Evolutionary conservation across 2,329 filamentous ascomycete species (phyloP).

Genomic region (Aureobasidium leucospermi): DNA sequence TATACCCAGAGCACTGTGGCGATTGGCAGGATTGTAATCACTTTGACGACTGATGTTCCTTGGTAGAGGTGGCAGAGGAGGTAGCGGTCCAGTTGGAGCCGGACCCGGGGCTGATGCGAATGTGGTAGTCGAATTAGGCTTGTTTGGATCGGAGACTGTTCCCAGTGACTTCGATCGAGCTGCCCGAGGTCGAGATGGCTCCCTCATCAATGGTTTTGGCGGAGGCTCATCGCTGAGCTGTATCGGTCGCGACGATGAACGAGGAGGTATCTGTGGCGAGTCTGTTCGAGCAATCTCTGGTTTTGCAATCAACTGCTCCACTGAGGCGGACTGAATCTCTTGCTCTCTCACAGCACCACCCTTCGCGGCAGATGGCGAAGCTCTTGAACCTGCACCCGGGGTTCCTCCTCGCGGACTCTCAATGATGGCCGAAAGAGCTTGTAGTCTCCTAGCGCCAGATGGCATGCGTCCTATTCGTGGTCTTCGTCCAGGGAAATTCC

Average conservation of each 20-base stretch:
- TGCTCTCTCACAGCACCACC: neutral
- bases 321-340: slow-evolving; percentile 8
- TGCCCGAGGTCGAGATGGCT: neutral
- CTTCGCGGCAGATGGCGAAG: neutral
- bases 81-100: slow-evolving; percentile 35
- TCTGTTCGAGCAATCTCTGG: slow-evolving; percentile 14
- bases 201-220: slow-evolving; percentile 10
- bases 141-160: slow-evolving; percentile 17
- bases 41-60: slow-evolving; percentile 20
- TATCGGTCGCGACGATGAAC: neutral
- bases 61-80: slow-evolving; percentile 33
- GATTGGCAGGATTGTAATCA: slow-evolving; percentile 13
- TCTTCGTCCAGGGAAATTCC: neutral
- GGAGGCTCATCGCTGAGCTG: neutral
- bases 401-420: slow-evolving; percentile 30
- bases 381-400: neutral
- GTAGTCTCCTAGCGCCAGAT: neutral
- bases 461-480: slow-evolving; percentile 9
- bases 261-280: neutral
- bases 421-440: slow-evolving; percentile 30
- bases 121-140: slow-evolving; percentile 18
- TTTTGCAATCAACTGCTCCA: slow-evolving; percentile 17
- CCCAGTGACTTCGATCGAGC: slow-evolving; percentile 24
- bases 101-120: slow-evolving; percentile 21
- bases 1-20: slow-evolving; percentile 2